Conservation (phyloP, 768 basidiomycete genomes). For the Amanita pseudoporphyria region DNA sequence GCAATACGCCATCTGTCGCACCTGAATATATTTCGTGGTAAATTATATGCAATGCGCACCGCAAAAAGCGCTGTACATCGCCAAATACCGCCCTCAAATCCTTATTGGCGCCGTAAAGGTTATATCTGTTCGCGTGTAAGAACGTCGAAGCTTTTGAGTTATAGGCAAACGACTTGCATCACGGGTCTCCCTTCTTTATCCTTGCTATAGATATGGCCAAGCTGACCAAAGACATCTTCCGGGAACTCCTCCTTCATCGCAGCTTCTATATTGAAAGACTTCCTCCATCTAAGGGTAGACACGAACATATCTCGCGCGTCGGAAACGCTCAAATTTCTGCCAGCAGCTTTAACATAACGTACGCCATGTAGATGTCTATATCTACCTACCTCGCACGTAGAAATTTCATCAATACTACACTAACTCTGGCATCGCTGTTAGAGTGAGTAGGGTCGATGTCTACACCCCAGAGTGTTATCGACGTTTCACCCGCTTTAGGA, state of each 20-base stretch:
- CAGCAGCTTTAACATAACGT: not conserved
- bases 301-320: slow-evolving; percentile 61
- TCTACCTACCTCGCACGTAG: slow-evolving; percentile 55
- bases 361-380: not conserved
- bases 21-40: slow-evolving; percentile 4
- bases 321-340: slow-evolving; percentile 39
- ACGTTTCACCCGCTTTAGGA: slow-evolving; percentile 35
- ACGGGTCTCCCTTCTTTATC: slow-evolving; percentile 68
- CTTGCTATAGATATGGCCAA: slow-evolving; percentile 57
- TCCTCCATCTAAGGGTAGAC: slow-evolving; percentile 62
- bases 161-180: slow-evolving; percentile 33
- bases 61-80: slow-evolving; percentile 66
- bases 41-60: slow-evolving; percentile 27
- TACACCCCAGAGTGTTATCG: slow-evolving; percentile 66
- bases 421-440: slow-evolving; percentile 49
- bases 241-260: slow-evolving; percentile 54
- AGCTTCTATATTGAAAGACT: slow-evolving; percentile 52
- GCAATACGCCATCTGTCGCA: slow-evolving; percentile 63
- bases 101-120: slow-evolving; percentile 64
- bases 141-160: not conserved
- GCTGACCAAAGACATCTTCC: slow-evolving; percentile 48
- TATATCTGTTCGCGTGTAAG: slow-evolving; percentile 42
- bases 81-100: slow-evolving; percentile 66
- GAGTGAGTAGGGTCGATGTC: slow-evolving; percentile 48
- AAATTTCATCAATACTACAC: slow-evolving; percentile 77